A percentile compares a stretch with the other conserved stretches of the same genome.
Conservation (phyloP, 75 land plant genomes). For the Larix kaempferi region DNA sequence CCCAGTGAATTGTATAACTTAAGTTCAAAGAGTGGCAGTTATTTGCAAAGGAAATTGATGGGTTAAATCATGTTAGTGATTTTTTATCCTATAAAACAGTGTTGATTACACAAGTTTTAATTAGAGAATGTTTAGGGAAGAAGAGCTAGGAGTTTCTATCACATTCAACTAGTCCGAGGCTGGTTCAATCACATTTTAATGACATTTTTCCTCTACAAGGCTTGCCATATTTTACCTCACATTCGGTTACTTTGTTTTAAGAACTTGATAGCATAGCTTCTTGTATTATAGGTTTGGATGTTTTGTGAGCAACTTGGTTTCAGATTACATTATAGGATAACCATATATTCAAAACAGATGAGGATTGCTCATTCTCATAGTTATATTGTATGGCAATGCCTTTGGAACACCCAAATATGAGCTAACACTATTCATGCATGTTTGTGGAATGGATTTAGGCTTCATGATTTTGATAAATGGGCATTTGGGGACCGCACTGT, state of each 20-base stretch:
- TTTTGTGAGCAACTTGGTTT: background rate
- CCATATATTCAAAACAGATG: background rate
- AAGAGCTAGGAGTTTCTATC: no score
- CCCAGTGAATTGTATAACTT: no score
- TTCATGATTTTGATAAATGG: constrained; percentile 49
- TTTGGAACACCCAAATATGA: background rate
- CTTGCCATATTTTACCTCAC: background rate
- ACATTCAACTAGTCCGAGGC: no score
- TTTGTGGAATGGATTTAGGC: constrained; percentile 24
- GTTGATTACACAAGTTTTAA: background rate
- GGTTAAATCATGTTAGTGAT: background rate
- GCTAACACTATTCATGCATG: background rate
- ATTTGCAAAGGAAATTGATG: constrained; percentile 2
- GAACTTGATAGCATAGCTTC: background rate
- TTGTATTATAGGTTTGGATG: background rate
- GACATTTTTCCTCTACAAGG: background rate
- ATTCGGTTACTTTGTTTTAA: background rate
- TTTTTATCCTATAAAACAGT: background rate
- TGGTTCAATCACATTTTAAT: background rate
- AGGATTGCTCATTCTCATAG: background rate
- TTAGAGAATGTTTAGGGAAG: background rate
- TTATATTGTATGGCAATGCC: background rate
- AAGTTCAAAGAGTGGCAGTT: no score
- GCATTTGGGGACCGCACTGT: constrained; percentile 69
- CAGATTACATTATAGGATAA: background rate